Base-by-base conservation (phyloP, 768 basidiomycete species). In the Auricularia heimuer region DNA sequence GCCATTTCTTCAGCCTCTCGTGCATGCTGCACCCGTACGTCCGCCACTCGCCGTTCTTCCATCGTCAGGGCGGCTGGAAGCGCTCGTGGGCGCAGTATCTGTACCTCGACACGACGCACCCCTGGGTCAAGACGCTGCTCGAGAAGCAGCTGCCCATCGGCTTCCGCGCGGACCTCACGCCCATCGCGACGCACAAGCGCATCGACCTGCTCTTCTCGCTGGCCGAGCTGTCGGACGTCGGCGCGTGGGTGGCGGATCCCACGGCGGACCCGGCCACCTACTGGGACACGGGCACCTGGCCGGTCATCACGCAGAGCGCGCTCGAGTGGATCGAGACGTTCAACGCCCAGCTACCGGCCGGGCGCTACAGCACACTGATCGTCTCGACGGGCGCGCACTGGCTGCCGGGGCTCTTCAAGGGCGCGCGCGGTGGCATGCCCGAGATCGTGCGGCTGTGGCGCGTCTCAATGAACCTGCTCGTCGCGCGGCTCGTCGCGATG, bases 1-100 rank as follows among this genome's bases (percentile, higher is more conserved):
- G 83, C 67, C 86, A 89, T 71, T 89, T 89, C 77, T 89, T 88
- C 72, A 87, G 86, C 4, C 71, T 88, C 1, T 88, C 87, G 0
- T 89, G 87, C 69, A 69, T 82, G 54, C 78, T 89, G 3, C 83
- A 83, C 73, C 86, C 87, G 0, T 85, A 88, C 69, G 86, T 88
- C 44, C 78, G 79, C 45, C 86, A 86, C 1, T 85, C 82, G 2
- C 87, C 87, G 0, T 79, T 83, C 67, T 60, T 60, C 56, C 29
- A 14, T 10, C 24, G 24, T 10, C 6, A 29, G 7, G 56, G 56
- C 56, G 56, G 56, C 56, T 60, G 56, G 56, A 87, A 89, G 70
- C 81, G 85, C 54, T 83, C 78, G 0, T 87, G 84, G 85, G 81
- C 84, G 7, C 87, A 88, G 67, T 77, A 85, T 66, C 70, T 89